phyloP scores from a whole-genome alignment of 192 early-diverging fungal genomes.

The Thoreauomyces humboldtii region DNA sequence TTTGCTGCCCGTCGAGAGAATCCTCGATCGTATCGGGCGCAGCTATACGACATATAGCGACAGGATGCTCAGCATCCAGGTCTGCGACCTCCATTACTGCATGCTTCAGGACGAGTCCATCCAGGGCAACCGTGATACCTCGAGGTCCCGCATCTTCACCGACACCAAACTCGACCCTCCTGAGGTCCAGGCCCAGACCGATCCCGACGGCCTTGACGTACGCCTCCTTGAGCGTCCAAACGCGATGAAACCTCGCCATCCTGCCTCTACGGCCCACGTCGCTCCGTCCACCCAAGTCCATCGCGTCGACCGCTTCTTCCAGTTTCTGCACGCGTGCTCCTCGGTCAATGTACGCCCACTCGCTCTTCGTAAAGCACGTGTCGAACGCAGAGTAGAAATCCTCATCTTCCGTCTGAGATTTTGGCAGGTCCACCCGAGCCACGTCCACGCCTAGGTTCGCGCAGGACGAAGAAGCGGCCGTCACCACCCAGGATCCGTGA shows the following conservation, averaged over 20 bases:
- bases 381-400: conserved; percentile 31
- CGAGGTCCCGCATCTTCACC: neutral
- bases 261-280: neutral
- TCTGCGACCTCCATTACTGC: neutral
- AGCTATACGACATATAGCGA: too few species aligned
- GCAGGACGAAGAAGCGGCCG: conserved; percentile 33
- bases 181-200: conserved; percentile 47
- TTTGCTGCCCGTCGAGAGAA: too few species aligned
- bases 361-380: conserved; percentile 14
- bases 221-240: conserved; percentile 62
- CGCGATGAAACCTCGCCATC: conserved; percentile 43
- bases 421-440: conserved; percentile 42
- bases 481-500: conserved; percentile 61
- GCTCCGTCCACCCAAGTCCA: neutral
- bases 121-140: neutral
- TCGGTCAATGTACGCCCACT: conserved; percentile 20
- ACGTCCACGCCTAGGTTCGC: conserved; percentile 50
- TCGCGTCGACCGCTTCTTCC: neutral
- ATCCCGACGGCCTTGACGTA: conserved; percentile 57
- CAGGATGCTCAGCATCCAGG: neutral
- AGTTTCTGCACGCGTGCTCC: neutral
- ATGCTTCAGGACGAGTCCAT: neutral
- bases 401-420: conserved; percentile 28
- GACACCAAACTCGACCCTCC: conserved; percentile 41
- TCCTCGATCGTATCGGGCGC: too few species aligned